Evolutionary conservation across 768 basidiomycete genomes (phyloP).

Genomic region (Dioszegia aurantiaca): DNA sequence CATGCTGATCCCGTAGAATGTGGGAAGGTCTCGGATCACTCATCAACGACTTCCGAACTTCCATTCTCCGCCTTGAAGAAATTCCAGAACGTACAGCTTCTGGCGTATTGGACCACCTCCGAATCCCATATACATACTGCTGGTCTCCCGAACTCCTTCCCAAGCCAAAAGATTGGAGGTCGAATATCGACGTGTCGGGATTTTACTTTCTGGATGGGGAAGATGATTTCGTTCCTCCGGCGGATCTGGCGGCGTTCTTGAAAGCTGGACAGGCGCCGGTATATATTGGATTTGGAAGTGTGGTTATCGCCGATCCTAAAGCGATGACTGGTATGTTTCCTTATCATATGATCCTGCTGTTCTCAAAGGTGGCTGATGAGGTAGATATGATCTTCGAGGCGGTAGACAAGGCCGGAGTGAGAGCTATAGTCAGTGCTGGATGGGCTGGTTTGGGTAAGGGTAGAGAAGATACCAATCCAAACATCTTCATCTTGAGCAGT

Average conservation of each 20-base stretch:
- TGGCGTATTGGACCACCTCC: constrained; percentile 58
- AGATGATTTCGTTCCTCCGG: constrained; percentile 56
- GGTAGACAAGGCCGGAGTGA: constrained; percentile 57
- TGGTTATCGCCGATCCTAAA: constrained; percentile 61
- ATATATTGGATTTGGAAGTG: constrained; percentile 68
- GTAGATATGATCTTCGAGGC: constrained; percentile 59
- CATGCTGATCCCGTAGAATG: constrained; percentile 10
- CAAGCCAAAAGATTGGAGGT: constrained; percentile 65
- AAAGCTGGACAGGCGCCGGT: constrained; percentile 59
- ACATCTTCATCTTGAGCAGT: constrained; percentile 58
- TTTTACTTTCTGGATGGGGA: constrained; percentile 65
- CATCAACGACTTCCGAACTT: constrained; percentile 59
- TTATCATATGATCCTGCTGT: too few relatives aligned
- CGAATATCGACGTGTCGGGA: constrained; percentile 64
- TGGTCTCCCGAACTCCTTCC: constrained; percentile 63
- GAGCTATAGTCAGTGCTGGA: constrained; percentile 63
- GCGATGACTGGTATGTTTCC: constrained; percentile 57
- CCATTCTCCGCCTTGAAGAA: constrained; percentile 55
- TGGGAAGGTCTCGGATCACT: constrained; percentile 58
- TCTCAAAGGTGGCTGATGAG: constrained; percentile 3
- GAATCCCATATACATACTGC: constrained; percentile 65
- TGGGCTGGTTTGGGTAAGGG: constrained; percentile 64
- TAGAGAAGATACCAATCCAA: constrained; percentile 52
- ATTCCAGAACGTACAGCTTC: constrained; percentile 58
- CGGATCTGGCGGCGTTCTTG: constrained; percentile 59